A percentile compares a stretch with the other conserved stretches of the same genome.
Conservation (phyloP, 768 basidiomycete species). For the Cubamyces lactineus region DNA sequence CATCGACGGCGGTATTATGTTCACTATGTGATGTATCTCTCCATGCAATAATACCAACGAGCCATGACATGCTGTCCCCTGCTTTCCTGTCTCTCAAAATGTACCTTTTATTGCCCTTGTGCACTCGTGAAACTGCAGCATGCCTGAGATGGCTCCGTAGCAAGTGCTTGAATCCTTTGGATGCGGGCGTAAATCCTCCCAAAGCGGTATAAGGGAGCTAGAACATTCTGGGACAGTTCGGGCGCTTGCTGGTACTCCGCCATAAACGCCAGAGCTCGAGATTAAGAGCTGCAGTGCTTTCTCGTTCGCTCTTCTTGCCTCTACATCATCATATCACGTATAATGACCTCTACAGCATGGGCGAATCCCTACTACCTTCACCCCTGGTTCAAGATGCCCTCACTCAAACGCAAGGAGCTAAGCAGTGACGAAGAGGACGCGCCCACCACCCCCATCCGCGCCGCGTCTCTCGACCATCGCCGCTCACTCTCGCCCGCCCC, state of each 20-base stretch:
- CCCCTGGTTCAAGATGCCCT: constrained; percentile 47
- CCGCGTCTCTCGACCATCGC: constrained; percentile 6
- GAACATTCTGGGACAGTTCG: constrained; percentile 26
- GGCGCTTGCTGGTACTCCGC: constrained; percentile 5
- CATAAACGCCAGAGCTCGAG: not conserved
- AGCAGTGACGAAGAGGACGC: constrained; percentile 27
- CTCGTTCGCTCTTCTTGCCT: not conserved
- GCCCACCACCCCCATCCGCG: constrained; percentile 20
- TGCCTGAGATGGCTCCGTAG: too few species aligned
- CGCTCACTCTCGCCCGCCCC: constrained; percentile 32
- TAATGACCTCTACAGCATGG: constrained; percentile 40
- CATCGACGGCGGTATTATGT: constrained; percentile 26
- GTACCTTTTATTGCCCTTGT: not conserved
- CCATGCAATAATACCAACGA: constrained; percentile 27
- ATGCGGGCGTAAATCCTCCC: not conserved
- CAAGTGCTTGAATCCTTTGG: too few species aligned
- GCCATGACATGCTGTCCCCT: constrained; percentile 24
- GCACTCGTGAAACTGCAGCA: too few species aligned
- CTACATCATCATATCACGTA: constrained; percentile 15
- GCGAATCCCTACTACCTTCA: constrained; percentile 39
- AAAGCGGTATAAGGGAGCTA: constrained; percentile 10
- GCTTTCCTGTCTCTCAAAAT: not conserved
- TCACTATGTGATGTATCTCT: constrained; percentile 25
- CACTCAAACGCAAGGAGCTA: constrained; percentile 44
- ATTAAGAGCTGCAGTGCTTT: not conserved